A percentile compares a stretch with the other conserved stretches of the same genome.
Conservation (phyloP, 2,329 filamentous ascomycete genomes). For the Akanthomyces lecanii region DNA sequence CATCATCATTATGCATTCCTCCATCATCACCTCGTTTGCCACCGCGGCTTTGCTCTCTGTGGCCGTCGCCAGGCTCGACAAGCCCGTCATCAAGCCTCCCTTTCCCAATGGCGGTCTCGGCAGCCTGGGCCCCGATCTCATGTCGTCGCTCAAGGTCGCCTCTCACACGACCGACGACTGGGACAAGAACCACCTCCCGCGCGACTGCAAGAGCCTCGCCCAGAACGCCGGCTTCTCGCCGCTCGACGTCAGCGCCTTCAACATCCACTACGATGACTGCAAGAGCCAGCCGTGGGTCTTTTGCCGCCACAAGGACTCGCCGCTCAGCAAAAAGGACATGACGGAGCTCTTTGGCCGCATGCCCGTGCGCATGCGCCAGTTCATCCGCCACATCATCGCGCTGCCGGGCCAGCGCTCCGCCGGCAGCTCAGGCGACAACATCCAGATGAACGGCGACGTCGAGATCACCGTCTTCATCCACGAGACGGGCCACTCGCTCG, state of each 20-base stretch:
- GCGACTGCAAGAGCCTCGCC: constrained; percentile 21
- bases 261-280: constrained; percentile 28
- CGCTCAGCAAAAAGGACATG: constrained; percentile 23
- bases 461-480: constrained; percentile 20
- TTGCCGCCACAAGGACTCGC: constrained; percentile 27
- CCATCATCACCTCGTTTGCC: not conserved
- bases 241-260: constrained; percentile 25
- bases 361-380: constrained; percentile 28
- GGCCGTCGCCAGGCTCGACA: constrained; percentile 11
- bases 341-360: constrained; percentile 27
- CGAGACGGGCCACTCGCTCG: constrained; percentile 22
- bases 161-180: constrained; percentile 21
- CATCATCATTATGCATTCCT: not conserved
- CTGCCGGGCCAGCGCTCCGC: constrained; percentile 22
- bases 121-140: constrained; percentile 15
- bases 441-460: constrained; percentile 19
- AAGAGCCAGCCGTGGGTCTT: constrained; percentile 26
- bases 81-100: constrained; percentile 15
- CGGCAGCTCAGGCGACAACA: constrained; percentile 20
- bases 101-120: constrained; percentile 15
- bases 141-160: constrained; percentile 16
- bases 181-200: constrained; percentile 22
- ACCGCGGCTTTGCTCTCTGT: constrained; percentile 3
- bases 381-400: constrained; percentile 25
- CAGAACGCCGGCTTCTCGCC: constrained; percentile 19